These are phyloP conservation scores for Podospora sp. DNA, from an alignment of 495 filamentous ascomycete genomes.

Conservation along the genomic window DNA sequence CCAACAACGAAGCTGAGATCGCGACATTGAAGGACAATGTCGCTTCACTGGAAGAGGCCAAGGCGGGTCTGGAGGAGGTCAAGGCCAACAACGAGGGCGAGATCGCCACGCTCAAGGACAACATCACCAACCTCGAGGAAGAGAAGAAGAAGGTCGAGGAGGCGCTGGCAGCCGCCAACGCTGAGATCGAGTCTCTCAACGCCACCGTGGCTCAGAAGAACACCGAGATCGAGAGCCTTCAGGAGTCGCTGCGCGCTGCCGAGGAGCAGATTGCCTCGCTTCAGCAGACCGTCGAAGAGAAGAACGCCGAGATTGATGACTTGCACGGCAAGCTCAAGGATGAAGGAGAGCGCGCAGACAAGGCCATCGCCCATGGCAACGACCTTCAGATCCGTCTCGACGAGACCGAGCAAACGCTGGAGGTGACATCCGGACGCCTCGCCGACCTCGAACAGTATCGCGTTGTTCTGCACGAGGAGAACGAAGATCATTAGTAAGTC, in stretches of 20 bases:
- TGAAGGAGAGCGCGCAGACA: slow-evolving; percentile 33
- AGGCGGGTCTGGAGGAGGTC: slow-evolving; percentile 29
- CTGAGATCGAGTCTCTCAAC: slow-evolving; percentile 34
- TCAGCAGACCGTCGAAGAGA: slow-evolving; percentile 37
- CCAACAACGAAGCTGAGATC: slow-evolving; percentile 25
- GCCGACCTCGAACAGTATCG: slow-evolving; percentile 37
- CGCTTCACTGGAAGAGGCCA: slow-evolving; percentile 21
- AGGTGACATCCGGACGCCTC: slow-evolving; percentile 27
- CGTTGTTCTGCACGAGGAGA: slow-evolving; percentile 30
- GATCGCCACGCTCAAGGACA: slow-evolving; percentile 30
- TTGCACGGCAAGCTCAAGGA: slow-evolving; percentile 32
- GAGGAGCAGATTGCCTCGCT: slow-evolving; percentile 36
- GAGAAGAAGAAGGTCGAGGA: slow-evolving; percentile 34
- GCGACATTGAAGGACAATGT: slow-evolving; percentile 19
- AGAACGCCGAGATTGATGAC: slow-evolving; percentile 32
- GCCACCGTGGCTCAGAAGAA: slow-evolving; percentile 27
- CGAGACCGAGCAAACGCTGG: slow-evolving; percentile 31
- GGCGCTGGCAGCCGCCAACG: slow-evolving; percentile 29
- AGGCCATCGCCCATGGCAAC: slow-evolving; percentile 30
- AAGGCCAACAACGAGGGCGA: slow-evolving; percentile 34
- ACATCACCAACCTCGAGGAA: slow-evolving; percentile 27
- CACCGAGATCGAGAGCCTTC: slow-evolving; percentile 33
- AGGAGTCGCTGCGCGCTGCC: slow-evolving; percentile 32
- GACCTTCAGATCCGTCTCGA: slow-evolving; percentile 35
- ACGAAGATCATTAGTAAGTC: slow-evolving; percentile 40